These are phyloP conservation scores for Diatrype stigma DNA, from an alignment of 2,329 filamentous ascomycete species.

Conservation along the genomic window DNA sequence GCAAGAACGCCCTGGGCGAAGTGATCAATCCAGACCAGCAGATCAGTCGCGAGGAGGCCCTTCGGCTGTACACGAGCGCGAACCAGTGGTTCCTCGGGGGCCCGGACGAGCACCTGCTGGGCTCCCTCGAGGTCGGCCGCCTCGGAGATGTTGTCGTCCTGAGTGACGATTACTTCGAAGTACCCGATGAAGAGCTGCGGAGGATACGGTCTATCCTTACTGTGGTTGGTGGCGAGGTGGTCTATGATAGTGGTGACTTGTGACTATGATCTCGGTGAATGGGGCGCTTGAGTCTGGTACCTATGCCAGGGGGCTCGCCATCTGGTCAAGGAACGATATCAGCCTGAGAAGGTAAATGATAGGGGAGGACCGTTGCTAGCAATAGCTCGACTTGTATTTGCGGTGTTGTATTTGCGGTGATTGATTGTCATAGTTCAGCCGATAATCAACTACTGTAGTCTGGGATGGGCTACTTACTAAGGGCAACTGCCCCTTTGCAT, in stretches of 20 bases:
- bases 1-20: conserved; percentile 20
- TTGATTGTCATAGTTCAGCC: too few relatives aligned
- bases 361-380: too few relatives aligned
- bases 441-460: too few relatives aligned
- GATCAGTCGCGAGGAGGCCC: conserved; percentile 16
- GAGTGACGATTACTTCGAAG: conserved; percentile 22
- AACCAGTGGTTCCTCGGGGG: conserved; percentile 27
- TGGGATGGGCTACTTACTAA: too few relatives aligned
- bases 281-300: too few relatives aligned
- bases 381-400: too few relatives aligned
- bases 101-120: conserved; percentile 19
- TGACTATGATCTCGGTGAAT: not conserved
- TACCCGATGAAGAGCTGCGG: conserved; percentile 22
- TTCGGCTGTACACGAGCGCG: conserved; percentile 20
- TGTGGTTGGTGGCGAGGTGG: conserved; percentile 22
- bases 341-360: too few relatives aligned
- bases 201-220: conserved; percentile 21
- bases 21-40: conserved; percentile 22
- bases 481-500: too few relatives aligned
- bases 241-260: conserved; percentile 9
- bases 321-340: too few relatives aligned
- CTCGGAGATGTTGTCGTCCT: conserved; percentile 24
- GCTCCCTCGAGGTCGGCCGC: conserved; percentile 21
- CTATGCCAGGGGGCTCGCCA: too few relatives aligned
- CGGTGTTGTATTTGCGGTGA: too few relatives aligned